Evolutionary conservation across 345 rosid species (phyloP).

Genomic region (Iberis pinnata): DNA sequence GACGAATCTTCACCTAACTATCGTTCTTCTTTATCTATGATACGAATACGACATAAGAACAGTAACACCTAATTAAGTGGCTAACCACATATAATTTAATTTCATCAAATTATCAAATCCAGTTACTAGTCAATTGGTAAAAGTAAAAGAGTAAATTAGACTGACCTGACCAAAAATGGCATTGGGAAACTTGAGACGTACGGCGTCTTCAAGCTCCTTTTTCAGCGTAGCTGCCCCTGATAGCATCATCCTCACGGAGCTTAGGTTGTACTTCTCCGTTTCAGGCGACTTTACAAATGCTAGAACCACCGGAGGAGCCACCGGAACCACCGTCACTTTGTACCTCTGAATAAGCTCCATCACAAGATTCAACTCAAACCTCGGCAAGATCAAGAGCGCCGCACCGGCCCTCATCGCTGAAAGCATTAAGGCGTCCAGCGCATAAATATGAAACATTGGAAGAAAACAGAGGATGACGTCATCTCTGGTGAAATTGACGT

Average conservation of each 20-base stretch:
- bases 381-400: conserved; percentile 64
- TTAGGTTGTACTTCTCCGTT: conserved; percentile 52
- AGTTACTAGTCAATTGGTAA: no score
- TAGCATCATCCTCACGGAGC: conserved; percentile 53
- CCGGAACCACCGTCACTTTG: conserved; percentile 61
- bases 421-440: conserved; percentile 58
- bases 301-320: conserved; percentile 76
- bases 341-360: conserved; percentile 52
- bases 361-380: conserved; percentile 48
- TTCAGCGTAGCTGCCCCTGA: conserved; percentile 85
- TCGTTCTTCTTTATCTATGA: neutral
- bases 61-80: no score
- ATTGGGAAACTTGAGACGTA: conserved; percentile 59
- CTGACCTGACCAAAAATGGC: conserved; percentile 88
- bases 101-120: neutral
- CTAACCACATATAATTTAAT: no score
- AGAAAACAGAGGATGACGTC: conserved; percentile 70
- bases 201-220: conserved; percentile 80
- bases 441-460: conserved; percentile 79
- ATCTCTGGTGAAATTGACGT: conserved; percentile 45
- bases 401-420: conserved; percentile 75
- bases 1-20: neutral
- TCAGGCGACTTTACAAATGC: conserved; percentile 53
- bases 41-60: no score
- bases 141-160: no score